Conservation (phyloP, 1,139 yeast species). For the Taphrina populina region DNA sequence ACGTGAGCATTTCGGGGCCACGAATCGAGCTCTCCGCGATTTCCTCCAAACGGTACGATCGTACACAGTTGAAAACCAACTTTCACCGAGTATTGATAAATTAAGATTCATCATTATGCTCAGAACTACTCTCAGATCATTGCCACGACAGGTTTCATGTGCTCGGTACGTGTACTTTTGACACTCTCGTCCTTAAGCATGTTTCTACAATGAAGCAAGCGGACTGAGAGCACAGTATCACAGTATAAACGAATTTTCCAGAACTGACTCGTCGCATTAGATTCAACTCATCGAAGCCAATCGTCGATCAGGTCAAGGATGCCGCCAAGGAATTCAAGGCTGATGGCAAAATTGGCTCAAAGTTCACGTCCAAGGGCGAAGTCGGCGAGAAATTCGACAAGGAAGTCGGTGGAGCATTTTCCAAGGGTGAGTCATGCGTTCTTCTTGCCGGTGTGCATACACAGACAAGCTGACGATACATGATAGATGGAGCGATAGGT, state of each 20-base stretch:
- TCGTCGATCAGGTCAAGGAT: conserved; percentile 23
- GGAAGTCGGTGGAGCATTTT: conserved; percentile 30
- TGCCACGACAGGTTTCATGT: conserved; percentile 2
- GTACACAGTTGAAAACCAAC: too few relatives aligned
- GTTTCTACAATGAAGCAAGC: too few relatives aligned
- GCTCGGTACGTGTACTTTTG: conserved; percentile 2
- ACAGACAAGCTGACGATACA: background rate
- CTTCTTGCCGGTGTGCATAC: too few relatives aligned
- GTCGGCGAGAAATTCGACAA: conserved; percentile 22
- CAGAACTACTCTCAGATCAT: conserved; percentile 12
- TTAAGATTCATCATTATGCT: background rate
- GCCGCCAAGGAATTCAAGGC: conserved; percentile 30
- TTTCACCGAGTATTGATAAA: too few relatives aligned
- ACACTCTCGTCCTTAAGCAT: too few relatives aligned
- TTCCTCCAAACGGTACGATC: too few relatives aligned
- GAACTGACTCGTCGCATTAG: background rate
- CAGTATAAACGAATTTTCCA: background rate
- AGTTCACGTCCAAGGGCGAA: conserved; percentile 30
- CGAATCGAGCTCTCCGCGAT: too few relatives aligned
- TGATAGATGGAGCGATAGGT: conserved; percentile 28
- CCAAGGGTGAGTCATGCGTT: conserved; percentile 25
- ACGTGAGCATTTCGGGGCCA: too few relatives aligned
- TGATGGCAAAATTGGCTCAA: conserved; percentile 27
- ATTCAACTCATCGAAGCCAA: conserved; percentile 10
- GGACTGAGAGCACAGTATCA: background rate